phyloP scores from a whole-genome alignment of 164 flowering plant genomes.

The Stephania cephalantha region DNA sequence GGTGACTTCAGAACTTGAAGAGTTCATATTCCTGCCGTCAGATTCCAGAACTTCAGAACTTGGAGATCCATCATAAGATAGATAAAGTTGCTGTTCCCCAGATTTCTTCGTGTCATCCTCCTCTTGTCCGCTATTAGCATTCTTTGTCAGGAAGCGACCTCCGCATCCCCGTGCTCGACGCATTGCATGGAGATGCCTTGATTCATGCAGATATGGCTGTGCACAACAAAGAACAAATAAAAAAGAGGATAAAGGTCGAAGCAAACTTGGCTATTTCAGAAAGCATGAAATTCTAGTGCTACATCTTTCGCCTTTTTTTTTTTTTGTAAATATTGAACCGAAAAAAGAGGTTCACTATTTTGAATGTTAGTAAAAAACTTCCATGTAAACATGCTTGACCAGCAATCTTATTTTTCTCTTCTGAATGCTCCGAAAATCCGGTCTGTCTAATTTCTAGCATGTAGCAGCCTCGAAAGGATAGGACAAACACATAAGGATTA shows the following conservation, averaged over 20 bases:
- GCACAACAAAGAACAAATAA: slow-evolving; percentile 1
- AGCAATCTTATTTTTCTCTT: too few species aligned
- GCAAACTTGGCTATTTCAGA: background rate
- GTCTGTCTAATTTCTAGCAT: background rate
- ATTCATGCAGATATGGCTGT: slow-evolving; percentile 83
- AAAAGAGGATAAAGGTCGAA: background rate
- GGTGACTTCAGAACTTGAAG: slow-evolving; percentile 55
- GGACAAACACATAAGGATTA: background rate
- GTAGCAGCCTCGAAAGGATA: background rate
- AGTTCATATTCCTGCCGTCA: slow-evolving; percentile 40
- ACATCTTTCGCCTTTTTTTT: background rate
- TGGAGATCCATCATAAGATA: slow-evolving; percentile 34
- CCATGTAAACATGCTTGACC: background rate
- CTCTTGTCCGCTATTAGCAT: slow-evolving; percentile 15
- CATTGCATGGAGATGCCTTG: slow-evolving; percentile 92
- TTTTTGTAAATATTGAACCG: background rate
- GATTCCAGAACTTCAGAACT: slow-evolving; percentile 58
- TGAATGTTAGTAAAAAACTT: background rate
- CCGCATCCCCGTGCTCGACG: slow-evolving; percentile 86
- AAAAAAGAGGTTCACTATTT: background rate
- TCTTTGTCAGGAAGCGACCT: slow-evolving; percentile 76
- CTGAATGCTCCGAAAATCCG: background rate
- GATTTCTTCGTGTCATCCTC: slow-evolving; percentile 21
- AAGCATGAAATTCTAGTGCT: background rate
- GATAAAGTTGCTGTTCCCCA: slow-evolving; percentile 14